Evolutionary conservation across 208 protist species (phyloP).

Genomic region (Vickermania spadyakhi): DNA sequence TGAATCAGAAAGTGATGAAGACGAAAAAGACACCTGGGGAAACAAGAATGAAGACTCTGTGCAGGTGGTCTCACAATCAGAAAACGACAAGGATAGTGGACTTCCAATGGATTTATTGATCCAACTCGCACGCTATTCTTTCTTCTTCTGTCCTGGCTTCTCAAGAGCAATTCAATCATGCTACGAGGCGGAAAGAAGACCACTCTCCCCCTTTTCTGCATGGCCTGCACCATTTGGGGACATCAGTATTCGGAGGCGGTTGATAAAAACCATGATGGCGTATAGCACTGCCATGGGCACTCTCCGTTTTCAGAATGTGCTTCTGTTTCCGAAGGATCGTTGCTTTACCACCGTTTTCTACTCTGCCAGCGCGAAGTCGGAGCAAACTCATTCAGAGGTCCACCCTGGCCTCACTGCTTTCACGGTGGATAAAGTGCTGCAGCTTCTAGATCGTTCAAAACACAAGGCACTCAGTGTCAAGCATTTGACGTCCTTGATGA

Average conservation of each 20-base stretch:
- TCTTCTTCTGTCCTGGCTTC: conserved; percentile 27
- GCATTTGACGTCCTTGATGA: conserved; percentile 29
- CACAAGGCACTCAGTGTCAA: conserved; percentile 33
- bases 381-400: not conserved
- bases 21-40: no score
- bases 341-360: not conserved
- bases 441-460: conserved; percentile 36
- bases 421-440: conserved; percentile 38
- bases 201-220: conserved; percentile 26
- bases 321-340: not conserved
- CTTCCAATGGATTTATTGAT: conserved; percentile 1
- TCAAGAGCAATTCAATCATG: conserved; percentile 39
- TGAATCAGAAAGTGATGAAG: no score
- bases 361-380: not conserved
- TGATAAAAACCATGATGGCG: no score
- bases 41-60: no score
- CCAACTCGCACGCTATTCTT: conserved; percentile 1
- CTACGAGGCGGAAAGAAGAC: conserved; percentile 45
- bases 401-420: conserved; percentile 42
- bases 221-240: conserved; percentile 31
- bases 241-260: no score
- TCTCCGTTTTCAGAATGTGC: not conserved
- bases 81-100: no score
- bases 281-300: conserved; percentile 6
- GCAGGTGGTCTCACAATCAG: no score